Percentiles rank a stretch among this genome's conserved stretches.
Evolutionary conservation across 2,329 filamentous ascomycete species (phyloP).

Genomic region (Nemania diffusa): DNA sequence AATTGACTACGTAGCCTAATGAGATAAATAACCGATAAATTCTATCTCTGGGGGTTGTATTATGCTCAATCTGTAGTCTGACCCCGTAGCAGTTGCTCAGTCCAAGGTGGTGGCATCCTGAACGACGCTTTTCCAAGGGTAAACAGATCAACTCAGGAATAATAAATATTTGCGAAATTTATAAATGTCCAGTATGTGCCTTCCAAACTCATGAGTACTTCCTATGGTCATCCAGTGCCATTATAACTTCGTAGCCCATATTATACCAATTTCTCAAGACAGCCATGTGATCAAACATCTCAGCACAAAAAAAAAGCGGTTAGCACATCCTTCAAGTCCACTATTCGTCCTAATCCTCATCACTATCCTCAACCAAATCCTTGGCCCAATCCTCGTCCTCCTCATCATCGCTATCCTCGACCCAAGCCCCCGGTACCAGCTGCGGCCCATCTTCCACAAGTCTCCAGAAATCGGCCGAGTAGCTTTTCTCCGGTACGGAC

Average conservation of each 20-base stretch:
- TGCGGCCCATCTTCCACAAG: constrained; percentile 35
- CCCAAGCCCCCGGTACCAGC: constrained; percentile 37
- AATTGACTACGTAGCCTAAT: no score
- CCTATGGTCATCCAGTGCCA: neutral
- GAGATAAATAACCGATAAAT: no score
- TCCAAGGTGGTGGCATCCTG: no score
- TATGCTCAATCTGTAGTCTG: no score
- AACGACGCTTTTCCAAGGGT: no score
- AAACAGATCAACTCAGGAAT: neutral
- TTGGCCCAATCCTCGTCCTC: neutral
- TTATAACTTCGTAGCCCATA: neutral
- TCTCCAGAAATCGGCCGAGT: constrained; percentile 40
- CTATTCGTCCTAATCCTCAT: neutral
- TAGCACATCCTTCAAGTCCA: neutral
- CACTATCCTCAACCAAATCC: neutral
- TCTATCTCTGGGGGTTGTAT: no score
- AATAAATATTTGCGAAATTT: no score
- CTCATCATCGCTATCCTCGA: constrained; percentile 32
- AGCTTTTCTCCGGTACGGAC: constrained; percentile 32
- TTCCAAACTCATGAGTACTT: neutral
- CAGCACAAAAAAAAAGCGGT: neutral
- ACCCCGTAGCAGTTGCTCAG: no score
- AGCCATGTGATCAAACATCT: neutral
- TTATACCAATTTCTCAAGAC: no score
- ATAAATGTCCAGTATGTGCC: no score